Conservation (phyloP, 495 filamentous ascomycete genomes). For the Bryoglossum gracile region DNA sequence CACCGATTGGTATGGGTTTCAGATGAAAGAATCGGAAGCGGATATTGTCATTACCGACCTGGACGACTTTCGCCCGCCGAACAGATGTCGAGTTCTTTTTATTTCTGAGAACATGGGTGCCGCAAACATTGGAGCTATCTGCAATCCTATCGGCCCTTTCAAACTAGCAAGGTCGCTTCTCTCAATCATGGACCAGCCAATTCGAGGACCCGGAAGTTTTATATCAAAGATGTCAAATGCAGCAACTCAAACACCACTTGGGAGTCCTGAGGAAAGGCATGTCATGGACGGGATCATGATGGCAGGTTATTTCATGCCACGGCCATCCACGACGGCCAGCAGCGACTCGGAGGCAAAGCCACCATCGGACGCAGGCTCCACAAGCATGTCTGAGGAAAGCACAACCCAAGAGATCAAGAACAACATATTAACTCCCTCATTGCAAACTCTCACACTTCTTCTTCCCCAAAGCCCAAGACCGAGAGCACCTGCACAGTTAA, state of each 20-base stretch:
- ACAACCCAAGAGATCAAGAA: no score
- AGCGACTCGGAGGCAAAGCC: neutral
- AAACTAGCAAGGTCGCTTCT: conserved; percentile 18
- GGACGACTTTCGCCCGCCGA: neutral
- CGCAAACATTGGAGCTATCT: conserved; percentile 6
- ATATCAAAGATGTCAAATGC: no score
- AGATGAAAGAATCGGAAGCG: neutral
- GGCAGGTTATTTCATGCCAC: conserved; percentile 16
- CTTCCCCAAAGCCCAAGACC: no score
- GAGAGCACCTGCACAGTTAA: neutral
- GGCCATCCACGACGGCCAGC: neutral
- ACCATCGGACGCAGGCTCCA: no score
- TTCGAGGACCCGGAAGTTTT: neutral
- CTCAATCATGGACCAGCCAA: conserved; percentile 6
- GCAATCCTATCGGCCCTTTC: conserved; percentile 20
- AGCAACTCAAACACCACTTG: conserved; percentile 18
- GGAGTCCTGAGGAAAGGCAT: conserved; percentile 14
- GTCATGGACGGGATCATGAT: conserved; percentile 15
- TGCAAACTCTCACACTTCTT: neutral
- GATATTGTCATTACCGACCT: conserved; percentile 14
- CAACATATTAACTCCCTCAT: neutral
- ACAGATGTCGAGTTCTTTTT: conserved; percentile 8
- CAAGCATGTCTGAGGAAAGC: no score
- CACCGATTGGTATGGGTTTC: conserved; percentile 18
- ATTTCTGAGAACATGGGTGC: conserved; percentile 9